phyloP scores from a whole-genome alignment of 208 protist species.

The Acanthamoeba royreba region DNA sequence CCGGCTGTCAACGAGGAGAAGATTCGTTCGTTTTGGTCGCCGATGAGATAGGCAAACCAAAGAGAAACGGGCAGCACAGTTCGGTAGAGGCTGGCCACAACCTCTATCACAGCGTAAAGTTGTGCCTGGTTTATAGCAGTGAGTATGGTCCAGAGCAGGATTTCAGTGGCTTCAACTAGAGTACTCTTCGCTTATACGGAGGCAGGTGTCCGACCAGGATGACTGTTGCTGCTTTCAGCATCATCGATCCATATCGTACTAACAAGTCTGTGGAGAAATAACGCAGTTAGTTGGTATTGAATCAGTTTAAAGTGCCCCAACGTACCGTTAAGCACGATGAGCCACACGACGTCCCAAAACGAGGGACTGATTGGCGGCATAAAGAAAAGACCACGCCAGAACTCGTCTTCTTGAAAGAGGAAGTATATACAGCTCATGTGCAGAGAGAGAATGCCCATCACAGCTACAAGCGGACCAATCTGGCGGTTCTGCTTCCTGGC shows the following conservation, averaged over 20 bases:
- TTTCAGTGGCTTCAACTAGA: background rate
- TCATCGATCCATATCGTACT: slow-evolving; percentile 47
- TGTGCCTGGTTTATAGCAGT: background rate
- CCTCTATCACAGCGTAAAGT: slow-evolving; percentile 50
- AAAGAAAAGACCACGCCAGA: slow-evolving; percentile 40
- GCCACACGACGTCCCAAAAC: slow-evolving; percentile 53
- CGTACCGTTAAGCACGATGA: slow-evolving; percentile 47
- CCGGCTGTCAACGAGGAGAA: slow-evolving; percentile 52
- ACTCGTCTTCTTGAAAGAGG: background rate
- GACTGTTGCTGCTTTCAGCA: slow-evolving; percentile 34
- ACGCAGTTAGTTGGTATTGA: background rate
- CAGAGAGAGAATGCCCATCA: slow-evolving; percentile 8
- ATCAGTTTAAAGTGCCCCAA: background rate
- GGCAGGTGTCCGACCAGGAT: slow-evolving; percentile 28
- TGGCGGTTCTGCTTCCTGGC: background rate
- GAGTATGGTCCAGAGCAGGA: background rate
- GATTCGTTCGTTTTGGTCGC: slow-evolving; percentile 27
- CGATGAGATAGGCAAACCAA: slow-evolving; percentile 56
- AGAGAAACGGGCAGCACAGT: slow-evolving; percentile 45
- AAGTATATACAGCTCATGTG: slow-evolving; percentile 48
- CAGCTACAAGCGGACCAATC: background rate
- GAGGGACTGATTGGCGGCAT: background rate
- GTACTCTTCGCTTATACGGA: slow-evolving; percentile 41
- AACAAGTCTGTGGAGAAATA: slow-evolving; percentile 39
- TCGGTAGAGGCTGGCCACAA: slow-evolving; percentile 27